Evolutionary conservation across 1,284 basidiomycete species (phyloP), one percentile per base, ranked within the genome.

Genomic region (Ustilago esculenta): DNA sequence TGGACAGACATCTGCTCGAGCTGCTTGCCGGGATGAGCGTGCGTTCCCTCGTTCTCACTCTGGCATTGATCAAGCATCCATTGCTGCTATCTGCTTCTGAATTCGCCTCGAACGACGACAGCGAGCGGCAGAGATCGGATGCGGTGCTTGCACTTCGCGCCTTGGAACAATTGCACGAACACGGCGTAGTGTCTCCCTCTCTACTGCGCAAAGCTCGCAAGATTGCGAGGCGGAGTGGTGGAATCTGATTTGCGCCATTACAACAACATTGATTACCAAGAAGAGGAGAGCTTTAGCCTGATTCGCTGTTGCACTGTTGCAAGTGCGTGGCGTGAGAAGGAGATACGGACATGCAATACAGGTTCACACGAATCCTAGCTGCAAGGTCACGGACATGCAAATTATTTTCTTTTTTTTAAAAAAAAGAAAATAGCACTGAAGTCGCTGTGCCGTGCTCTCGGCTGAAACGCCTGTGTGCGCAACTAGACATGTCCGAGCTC

Each of bases 51-150:
- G 29, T 42, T n/a, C 42, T 50, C 48, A 50, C 48, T 10, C 15
- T 50, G 48, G 48, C 48, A 10, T 35, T 50, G 30, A 50, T 50
- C 30, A 32, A 50, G 37, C 39, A 50, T 40, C 48, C 39, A 11
- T 2, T 42, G 9, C 15, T 41, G n/a, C 27, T 15, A 5, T 24
- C 23, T 12, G 48, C 23, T 10, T 30, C 21, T 32, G 29, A 15
- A 24, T 15, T 15, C n/a, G 21, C 7, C 32, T 14, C 21, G 27
- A 29, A 34, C 15, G 48, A 50, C 23, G 48, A 50, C 39, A 50
- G 39, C 17, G 48, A 50, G 18, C 17, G 48, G 15, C 48, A 50
- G 21, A 41, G 37, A 21, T 34, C 48, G 14, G 48, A 50, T 33
- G 48, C 48, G 15, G 21, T 50, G 21, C 48, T 50, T 18, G 48